Base-by-base conservation (phyloP, 768 basidiomycete genomes). In the Lactifluus volemus region DNA sequence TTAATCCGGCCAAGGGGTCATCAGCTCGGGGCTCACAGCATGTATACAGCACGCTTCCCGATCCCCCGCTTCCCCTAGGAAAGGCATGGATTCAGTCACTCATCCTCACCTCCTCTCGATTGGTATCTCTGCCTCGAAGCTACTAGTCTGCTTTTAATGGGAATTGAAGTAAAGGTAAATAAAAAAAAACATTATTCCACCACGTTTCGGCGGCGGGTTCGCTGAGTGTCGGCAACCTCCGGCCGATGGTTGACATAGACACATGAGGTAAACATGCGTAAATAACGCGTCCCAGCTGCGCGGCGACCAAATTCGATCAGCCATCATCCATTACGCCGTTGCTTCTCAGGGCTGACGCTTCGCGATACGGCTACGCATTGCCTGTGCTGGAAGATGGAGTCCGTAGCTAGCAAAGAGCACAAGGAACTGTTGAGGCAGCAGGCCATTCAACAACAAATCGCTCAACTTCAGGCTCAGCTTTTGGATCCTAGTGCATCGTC, bases 391-490 rank as follows among this genome's bases (percentile, higher is more conserved):
- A 7, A 29, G 36, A 87, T 88, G 86, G 77, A 85, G 49, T 85
- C 86, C 0, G 75, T 78, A 19, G 74, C 78, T 1, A 74, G 72
- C 61, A 76, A 79, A 64, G 63, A 61, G 2, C 65, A 74, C 44
- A 71, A 73, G 10, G 77, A 78, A 30, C 69, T 69, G 48, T 71
- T 68, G 32, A 76, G 68, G 55, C 81, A 84, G 58, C 76, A 74
- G 45, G 78, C 81, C 41, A 70, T 89, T 12, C 73, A 76, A 45
- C 73, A 70, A 15, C 77, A 88, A 63, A 89, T 89, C 51, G 77
- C 79, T 0, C 64, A 65, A 0, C 72, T 89, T 29, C 79, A 88
- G 61, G 75, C 81, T 0, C 80, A 86, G 69, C 77, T 88, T 19
- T 66, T 67, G 14, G 72, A 76, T 41, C 50, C 77, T 42, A 75